Conservation (phyloP, 2,329 filamentous ascomycete species). For the Ophiocordyceps camponoti-rufipedis region DNA sequence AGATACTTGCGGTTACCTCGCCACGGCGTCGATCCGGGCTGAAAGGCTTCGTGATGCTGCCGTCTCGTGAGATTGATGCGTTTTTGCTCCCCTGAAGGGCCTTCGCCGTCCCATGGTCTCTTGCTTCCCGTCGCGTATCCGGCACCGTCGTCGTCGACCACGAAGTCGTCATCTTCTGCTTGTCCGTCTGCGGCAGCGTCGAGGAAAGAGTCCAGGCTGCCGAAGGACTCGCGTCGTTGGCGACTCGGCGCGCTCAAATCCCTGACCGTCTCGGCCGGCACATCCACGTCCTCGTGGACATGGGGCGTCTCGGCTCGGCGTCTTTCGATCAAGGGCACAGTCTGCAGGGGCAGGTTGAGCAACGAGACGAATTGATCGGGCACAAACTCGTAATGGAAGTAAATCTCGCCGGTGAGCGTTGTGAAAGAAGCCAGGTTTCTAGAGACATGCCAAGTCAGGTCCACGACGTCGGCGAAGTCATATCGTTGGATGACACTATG, state of each 20-base stretch:
- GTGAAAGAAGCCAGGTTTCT: constrained; percentile 85
- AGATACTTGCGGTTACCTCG: constrained; percentile 85
- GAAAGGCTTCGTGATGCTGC: constrained; percentile 67
- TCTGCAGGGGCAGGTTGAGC: constrained; percentile 43
- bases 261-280: constrained; percentile 31
- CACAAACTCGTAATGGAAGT: constrained; percentile 62
- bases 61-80: constrained; percentile 34
- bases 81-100: constrained; percentile 28
- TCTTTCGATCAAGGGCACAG: constrained; percentile 74
- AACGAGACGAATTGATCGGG: constrained; percentile 36
- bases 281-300: constrained; percentile 38
- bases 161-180: constrained; percentile 56
- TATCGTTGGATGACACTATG: constrained; percentile 64
- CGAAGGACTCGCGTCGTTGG: constrained; percentile 43
- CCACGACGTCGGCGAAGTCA: constrained; percentile 69
- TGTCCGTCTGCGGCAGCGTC: constrained; percentile 29
- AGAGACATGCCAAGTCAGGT: constrained; percentile 77
- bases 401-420: constrained; percentile 81
- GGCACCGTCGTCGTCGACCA: constrained; percentile 87
- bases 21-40: constrained; percentile 92
- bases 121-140: constrained; percentile 53
- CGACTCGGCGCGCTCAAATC: constrained; percentile 27
- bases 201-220: constrained; percentile 72
- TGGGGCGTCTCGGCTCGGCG: constrained; percentile 47
- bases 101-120: constrained; percentile 32